A percentile compares a stretch with the other conserved stretches of the same genome.
phyloP scores from a whole-genome alignment of 176 grass and related monocot genomes.

The Aegilops umbellulata region DNA sequence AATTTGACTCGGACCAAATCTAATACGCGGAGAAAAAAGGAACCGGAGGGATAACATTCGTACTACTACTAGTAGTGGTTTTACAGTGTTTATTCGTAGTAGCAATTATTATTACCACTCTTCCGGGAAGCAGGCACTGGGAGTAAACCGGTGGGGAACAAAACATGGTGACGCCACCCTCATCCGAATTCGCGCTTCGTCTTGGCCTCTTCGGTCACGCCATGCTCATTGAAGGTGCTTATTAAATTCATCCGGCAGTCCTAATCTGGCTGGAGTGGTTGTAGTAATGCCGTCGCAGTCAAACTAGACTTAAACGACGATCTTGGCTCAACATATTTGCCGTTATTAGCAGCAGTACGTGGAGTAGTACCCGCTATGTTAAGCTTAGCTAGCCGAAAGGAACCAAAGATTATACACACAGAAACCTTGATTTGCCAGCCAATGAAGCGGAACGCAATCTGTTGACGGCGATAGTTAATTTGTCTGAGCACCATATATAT shows the following conservation, averaged over 20 bases:
- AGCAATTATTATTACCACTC: not conserved
- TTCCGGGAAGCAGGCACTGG: not conserved
- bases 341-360: not conserved
- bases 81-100: too few species aligned
- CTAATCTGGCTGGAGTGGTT: conserved; percentile 6
- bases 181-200: not conserved
- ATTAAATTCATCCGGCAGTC: not conserved
- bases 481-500: not conserved
- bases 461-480: not conserved
- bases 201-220: not conserved
- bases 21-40: too few species aligned
- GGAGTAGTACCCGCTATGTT: too few species aligned
- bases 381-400: not conserved
- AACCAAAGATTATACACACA: too few species aligned
- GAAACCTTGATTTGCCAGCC: not conserved
- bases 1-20: too few species aligned
- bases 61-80: too few species aligned
- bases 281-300: not conserved
- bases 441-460: not conserved
- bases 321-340: not conserved
- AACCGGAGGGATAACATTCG: too few species aligned
- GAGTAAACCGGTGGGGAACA: not conserved
- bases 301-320: not conserved
- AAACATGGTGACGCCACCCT: not conserved
- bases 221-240: not conserved